Percentiles rank a stretch among this genome's conserved stretches.
Evolutionary conservation across 345 rosid genomes (phyloP).

Genomic region (Murraya paniculata): DNA sequence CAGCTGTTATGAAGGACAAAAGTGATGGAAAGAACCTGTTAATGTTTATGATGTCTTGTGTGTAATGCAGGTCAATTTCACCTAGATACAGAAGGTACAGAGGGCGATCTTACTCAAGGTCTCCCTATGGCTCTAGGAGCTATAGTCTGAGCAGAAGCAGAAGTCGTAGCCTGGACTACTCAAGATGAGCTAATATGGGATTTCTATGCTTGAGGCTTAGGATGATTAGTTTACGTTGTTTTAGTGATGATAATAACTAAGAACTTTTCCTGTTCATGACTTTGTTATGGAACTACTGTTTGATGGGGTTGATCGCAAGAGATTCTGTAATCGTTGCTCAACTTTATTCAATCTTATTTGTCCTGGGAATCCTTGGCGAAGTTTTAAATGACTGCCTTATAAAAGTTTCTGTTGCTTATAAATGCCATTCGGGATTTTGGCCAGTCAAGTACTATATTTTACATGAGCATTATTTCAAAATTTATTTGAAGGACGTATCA

Average conservation of each 20-base stretch:
- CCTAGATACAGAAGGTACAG: slow-evolving; percentile 47
- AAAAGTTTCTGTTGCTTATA: not conserved
- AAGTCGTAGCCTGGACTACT: slow-evolving; percentile 39
- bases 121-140: slow-evolving; percentile 52
- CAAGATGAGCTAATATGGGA: slow-evolving; percentile 21
- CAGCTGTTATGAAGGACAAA: not conserved
- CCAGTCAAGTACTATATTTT: too few species aligned
- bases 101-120: slow-evolving; percentile 47
- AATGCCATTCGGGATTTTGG: not conserved
- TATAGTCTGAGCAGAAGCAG: slow-evolving; percentile 34
- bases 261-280: not conserved
- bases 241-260: not conserved
- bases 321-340: not conserved
- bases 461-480: too few species aligned
- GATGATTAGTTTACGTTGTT: not conserved
- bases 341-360: too few species aligned
- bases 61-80: slow-evolving; percentile 53
- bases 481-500: too few species aligned
- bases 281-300: not conserved
- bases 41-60: not conserved
- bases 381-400: not conserved
- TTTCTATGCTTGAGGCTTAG: not conserved
- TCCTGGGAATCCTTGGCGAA: not conserved
- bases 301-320: not conserved
- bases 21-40: not conserved